Evolutionary conservation across 1,284 basidiomycete species (phyloP).

Genomic region (Rhodotorula sp.): DNA sequence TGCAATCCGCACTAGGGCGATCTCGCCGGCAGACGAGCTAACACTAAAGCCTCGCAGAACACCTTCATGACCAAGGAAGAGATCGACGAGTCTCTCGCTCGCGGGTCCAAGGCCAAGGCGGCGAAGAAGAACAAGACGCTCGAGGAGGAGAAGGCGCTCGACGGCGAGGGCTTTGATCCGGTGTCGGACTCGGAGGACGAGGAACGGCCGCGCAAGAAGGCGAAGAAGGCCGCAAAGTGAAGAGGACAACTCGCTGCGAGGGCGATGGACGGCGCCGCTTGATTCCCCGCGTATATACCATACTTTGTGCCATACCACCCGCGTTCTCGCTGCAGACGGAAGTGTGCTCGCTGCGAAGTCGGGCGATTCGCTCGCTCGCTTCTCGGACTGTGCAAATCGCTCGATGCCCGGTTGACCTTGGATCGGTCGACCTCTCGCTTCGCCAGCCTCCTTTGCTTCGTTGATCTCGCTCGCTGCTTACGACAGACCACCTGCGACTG

Average conservation of each 20-base stretch:
- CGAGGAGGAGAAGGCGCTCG: conserved; percentile 16
- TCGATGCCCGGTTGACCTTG: neutral
- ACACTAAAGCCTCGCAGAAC: neutral
- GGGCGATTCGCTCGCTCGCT: neutral
- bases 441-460: neutral
- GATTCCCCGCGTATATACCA: neutral
- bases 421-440: neutral
- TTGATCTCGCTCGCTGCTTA: neutral
- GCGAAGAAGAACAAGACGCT: neutral
- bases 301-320: neutral
- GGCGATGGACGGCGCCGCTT: too few relatives aligned
- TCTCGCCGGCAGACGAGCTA: neutral
- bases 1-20: too few relatives aligned
- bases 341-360: neutral
- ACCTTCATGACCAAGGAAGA: conserved; percentile 36
- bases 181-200: conserved; percentile 20
- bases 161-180: conserved; percentile 15
- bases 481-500: neutral
- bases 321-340: neutral
- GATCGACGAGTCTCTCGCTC: conserved; percentile 17
- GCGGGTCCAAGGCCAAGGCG: neutral
- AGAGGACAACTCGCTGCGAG: too few relatives aligned
- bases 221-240: neutral
- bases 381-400: neutral
- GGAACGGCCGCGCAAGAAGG: conserved; percentile 9